A percentile compares a stretch with the other conserved stretches of the same genome.
Conservation (phyloP, 371 early-diverging fungal species). For the Haplosporangium sp. region DNA sequence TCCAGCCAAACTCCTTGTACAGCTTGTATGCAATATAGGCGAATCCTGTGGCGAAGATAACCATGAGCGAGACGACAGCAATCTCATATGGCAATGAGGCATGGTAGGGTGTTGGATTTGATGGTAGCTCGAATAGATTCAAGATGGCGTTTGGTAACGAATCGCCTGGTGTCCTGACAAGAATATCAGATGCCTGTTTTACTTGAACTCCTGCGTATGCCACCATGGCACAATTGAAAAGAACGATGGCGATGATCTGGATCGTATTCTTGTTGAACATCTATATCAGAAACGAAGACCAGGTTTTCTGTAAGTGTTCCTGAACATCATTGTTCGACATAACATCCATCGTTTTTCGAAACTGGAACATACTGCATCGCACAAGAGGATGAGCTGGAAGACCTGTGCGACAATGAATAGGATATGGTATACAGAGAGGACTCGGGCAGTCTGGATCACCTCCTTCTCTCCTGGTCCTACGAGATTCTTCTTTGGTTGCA, state of each 20-base stretch:
- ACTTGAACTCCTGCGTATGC: slow-evolving; percentile 57
- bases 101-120: slow-evolving; percentile 37
- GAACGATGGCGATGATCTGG: slow-evolving; percentile 55
- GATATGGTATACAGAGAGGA: slow-evolving; percentile 57
- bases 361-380: slow-evolving; percentile 53
- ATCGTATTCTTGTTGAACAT: slow-evolving; percentile 59
- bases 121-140: slow-evolving; percentile 3
- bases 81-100: slow-evolving; percentile 51
- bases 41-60: slow-evolving; percentile 48
- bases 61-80: slow-evolving; percentile 49
- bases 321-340: neutral
- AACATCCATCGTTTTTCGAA: neutral
- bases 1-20: slow-evolving; percentile 95
- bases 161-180: slow-evolving; percentile 23
- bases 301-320: neutral
- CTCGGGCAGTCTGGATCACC: slow-evolving; percentile 27
- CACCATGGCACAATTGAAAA: slow-evolving; percentile 55
- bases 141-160: slow-evolving; percentile 29
- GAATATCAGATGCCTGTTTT: slow-evolving; percentile 50
- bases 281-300: slow-evolving; percentile 16
- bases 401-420: slow-evolving; percentile 58
- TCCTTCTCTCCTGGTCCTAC: neutral
- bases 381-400: slow-evolving; percentile 57
- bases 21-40: slow-evolving; percentile 63
- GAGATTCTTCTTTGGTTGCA: neutral